Conservation (phyloP, 2,329 filamentous ascomycete genomes). For the Peltaster fructicola region DNA sequence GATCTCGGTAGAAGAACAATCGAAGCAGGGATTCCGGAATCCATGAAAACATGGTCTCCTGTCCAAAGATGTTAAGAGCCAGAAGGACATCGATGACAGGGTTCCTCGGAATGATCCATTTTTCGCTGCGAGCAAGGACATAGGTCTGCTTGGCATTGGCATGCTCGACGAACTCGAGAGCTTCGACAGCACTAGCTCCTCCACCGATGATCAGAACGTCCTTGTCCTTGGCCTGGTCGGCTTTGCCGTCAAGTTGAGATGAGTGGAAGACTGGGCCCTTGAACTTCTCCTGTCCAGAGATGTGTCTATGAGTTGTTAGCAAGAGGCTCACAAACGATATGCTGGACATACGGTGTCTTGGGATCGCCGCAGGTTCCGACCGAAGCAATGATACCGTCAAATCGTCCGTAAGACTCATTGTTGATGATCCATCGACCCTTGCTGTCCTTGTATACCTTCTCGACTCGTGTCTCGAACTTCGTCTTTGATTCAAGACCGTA, state of each 20-base stretch:
- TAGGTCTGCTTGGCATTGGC: slow-evolving; percentile 50
- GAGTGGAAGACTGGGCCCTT: slow-evolving; percentile 59
- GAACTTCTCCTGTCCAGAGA: slow-evolving; percentile 56
- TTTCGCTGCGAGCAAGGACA: slow-evolving; percentile 44
- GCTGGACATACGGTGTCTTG: slow-evolving; percentile 42
- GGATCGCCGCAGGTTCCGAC: slow-evolving; percentile 67
- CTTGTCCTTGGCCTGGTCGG: slow-evolving; percentile 54
- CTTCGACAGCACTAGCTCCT: slow-evolving; percentile 66
- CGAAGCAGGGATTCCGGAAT: slow-evolving; percentile 46
- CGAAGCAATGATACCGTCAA: slow-evolving; percentile 62
- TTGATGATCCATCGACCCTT: slow-evolving; percentile 65
- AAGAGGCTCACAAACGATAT: too few relatives aligned
- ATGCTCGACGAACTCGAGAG: slow-evolving; percentile 57
- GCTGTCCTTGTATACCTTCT: slow-evolving; percentile 50
- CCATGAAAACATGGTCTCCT: slow-evolving; percentile 1
- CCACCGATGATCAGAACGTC: slow-evolving; percentile 61
- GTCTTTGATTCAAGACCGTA: slow-evolving; percentile 58
- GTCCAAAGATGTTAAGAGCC: background rate
- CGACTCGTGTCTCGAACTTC: slow-evolving; percentile 51
- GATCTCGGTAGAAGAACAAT: slow-evolving; percentile 67
- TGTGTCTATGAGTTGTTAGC: too few relatives aligned
- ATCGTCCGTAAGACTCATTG: slow-evolving; percentile 48
- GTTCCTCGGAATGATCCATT: slow-evolving; percentile 62
- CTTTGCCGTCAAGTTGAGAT: slow-evolving; percentile 53
- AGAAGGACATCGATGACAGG: slow-evolving; percentile 17